A percentile compares a stretch with the other conserved stretches of the same genome.
phyloP scores from a whole-genome alignment of 2,329 filamentous ascomycete genomes.

The Penicillium hesseltinei region DNA sequence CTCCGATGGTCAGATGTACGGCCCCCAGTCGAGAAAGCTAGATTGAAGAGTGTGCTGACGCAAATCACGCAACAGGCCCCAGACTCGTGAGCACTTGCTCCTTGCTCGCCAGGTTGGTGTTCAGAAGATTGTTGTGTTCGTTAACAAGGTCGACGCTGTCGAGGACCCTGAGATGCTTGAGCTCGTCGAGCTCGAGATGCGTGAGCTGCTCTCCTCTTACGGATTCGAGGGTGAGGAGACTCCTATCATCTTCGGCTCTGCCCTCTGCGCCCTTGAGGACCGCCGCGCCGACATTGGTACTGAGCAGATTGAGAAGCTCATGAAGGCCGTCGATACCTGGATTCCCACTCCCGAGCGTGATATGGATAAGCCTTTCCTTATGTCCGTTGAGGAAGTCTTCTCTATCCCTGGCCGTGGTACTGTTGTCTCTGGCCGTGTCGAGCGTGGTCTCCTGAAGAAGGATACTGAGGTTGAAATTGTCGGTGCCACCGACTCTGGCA shows the following conservation, averaged over 20 bases:
- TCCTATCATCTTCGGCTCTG: slow-evolving; percentile 94
- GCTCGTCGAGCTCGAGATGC: slow-evolving; percentile 99
- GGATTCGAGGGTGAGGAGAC: slow-evolving; percentile 98
- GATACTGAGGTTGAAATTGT: slow-evolving; percentile 93
- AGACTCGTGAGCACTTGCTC: slow-evolving; percentile 96
- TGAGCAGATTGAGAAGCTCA: slow-evolving; percentile 85
- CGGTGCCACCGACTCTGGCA: slow-evolving; percentile 67
- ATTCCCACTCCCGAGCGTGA: slow-evolving; percentile 94
- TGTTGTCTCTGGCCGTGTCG: slow-evolving; percentile 93
- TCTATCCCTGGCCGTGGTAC: slow-evolving; percentile 92
- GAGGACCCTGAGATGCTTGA: slow-evolving; percentile 99
- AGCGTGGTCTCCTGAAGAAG: slow-evolving; percentile 91
- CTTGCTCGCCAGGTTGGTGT: slow-evolving; percentile 98
- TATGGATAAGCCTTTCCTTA: slow-evolving; percentile 97
- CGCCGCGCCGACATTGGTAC: slow-evolving; percentile 83
- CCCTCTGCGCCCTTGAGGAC: slow-evolving; percentile 87
- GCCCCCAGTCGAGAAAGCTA: background rate
- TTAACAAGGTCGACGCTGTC: slow-evolving; percentile 98
- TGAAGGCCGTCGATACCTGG: slow-evolving; percentile 88
- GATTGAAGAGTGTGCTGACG: slow-evolving; percentile 9
- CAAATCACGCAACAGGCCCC: slow-evolving; percentile 58
- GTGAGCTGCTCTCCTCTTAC: slow-evolving; percentile 87
- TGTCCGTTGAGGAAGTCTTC: slow-evolving; percentile 94
- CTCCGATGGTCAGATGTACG: slow-evolving; percentile 93
- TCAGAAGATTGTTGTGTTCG: slow-evolving; percentile 96